Conservation (phyloP, 169 alveolate species). For the Plasmodium berghei region DNA sequence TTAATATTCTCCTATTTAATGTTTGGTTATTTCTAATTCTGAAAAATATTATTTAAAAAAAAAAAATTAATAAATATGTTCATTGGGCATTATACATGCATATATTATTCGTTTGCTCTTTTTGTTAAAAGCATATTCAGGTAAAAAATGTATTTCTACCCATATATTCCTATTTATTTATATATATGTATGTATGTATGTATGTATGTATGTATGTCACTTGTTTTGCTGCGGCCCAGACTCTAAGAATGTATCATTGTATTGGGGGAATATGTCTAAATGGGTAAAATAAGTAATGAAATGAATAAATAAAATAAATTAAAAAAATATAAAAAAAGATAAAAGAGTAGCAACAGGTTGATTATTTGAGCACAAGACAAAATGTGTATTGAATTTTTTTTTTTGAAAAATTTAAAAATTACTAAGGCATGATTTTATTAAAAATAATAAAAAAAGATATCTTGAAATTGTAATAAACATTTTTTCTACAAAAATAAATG, state of each 20-base stretch:
- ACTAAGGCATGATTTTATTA: slow-evolving; percentile 41
- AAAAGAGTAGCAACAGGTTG: not conserved
- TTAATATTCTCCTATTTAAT: slow-evolving; percentile 20
- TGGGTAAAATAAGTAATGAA: too few species aligned
- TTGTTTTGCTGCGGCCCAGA: not conserved
- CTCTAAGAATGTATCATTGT: not conserved
- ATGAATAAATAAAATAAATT: too few species aligned
- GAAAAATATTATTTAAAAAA: not conserved
- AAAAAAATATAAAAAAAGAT: not conserved
- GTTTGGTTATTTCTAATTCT: not conserved
- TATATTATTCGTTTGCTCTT: not conserved
- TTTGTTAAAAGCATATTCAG: too few species aligned
- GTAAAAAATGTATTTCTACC: too few species aligned
- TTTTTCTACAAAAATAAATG: slow-evolving; percentile 1
- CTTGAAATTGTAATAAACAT: slow-evolving; percentile 34
- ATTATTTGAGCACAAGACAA: not conserved
- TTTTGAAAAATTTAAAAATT: not conserved
- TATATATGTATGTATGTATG: too few species aligned
- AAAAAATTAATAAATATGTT: not conserved
- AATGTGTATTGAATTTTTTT: not conserved
- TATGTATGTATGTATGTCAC: not conserved
- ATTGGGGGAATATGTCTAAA: slow-evolving; percentile 23
- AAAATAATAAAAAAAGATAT: slow-evolving; percentile 36
- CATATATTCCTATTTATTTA: not conserved
- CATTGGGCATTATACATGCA: not conserved